Base-by-base conservation (phyloP, 495 filamentous ascomycete species). In the Penicillium maclennaniae region DNA sequence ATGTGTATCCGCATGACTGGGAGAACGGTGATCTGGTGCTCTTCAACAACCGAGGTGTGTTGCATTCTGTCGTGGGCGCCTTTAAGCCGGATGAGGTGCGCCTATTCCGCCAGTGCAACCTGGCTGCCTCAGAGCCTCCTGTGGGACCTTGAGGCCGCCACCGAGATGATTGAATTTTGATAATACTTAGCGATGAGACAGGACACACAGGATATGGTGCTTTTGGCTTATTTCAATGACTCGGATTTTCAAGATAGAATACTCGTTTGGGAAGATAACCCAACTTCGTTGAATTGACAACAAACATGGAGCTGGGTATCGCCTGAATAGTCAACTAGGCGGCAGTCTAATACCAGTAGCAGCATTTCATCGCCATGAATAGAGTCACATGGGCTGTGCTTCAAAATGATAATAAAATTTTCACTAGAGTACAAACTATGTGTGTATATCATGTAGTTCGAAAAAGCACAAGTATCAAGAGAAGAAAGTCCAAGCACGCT, bases 1-100 rank as follows among this genome's bases (percentile, higher is more conserved):
- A 75, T 55, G 87, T 88, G 28, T 89, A 88, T 66, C 67, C 84
- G 10, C 84, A 89, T 66, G 86, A 89, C 56, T 89, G 87, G 86
- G 76, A 82, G 55, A 83, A 87, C 58, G 85, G 86, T 7, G 86
- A 88, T 57, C 67, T 88, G 47, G 87, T 88, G 4, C 65, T 89
- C 28, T 89, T 89, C 64, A 83, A 89, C 58, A 89, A 89, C 61
- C 80, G 84, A 9, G 86, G 86, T 1, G 77, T 88, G 19, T 56
- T 89, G 46, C 87, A 91, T 65, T 82, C 80, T 4, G 86, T 89
- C 36, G 86, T 88, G 0, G 87, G 86, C 1, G 84, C 84, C 1
- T 89, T 91, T 66, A 79, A 77, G 40, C 77, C 82, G 16, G 83
- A 86, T 31, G 86, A 89, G 71, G 79, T 87, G 21, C 68, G 87